Evolutionary conservation across 129 eudicot genomes (phyloP).

Genomic region (Pseudognaphalium luteoalbum): DNA sequence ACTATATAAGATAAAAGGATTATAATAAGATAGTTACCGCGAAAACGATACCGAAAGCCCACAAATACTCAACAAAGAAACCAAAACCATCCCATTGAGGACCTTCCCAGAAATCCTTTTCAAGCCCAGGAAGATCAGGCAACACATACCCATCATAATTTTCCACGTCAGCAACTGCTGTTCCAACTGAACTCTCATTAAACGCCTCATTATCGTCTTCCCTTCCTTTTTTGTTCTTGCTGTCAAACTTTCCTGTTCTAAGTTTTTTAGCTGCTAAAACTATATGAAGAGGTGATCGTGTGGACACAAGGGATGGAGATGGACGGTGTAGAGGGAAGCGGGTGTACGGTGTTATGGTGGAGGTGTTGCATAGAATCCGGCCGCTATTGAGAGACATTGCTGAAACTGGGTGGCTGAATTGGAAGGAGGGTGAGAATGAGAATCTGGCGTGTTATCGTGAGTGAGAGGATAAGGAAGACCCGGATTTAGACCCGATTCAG

Average conservation of each 20-base stretch:
- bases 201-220: conserved; percentile 38
- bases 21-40: conserved; percentile 46
- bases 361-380: conserved; percentile 41
- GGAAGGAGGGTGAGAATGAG: conserved; percentile 22
- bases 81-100: conserved; percentile 93
- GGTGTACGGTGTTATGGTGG: conserved; percentile 46
- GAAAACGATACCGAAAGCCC: conserved; percentile 94
- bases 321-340: conserved; percentile 50
- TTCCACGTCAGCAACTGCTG: conserved; percentile 35
- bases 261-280: conserved; percentile 50
- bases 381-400: conserved; percentile 61
- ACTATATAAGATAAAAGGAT: neutral
- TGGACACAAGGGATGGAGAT: conserved; percentile 16
- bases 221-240: conserved; percentile 64
- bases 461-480: conserved; percentile 31
- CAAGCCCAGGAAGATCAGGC: conserved; percentile 79
- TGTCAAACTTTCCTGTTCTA: conserved; percentile 69
- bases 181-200: conserved; percentile 18
- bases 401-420: conserved; percentile 20
- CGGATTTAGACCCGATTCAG: conserved; percentile 11
- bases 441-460: conserved; percentile 7
- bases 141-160: conserved; percentile 65
- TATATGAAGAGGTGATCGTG: conserved; percentile 39
- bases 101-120: conserved; percentile 90
- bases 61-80: conserved; percentile 76